Base-by-base conservation (phyloP, 2,329 filamentous ascomycete genomes). In the Neofusicoccum ribis region DNA sequence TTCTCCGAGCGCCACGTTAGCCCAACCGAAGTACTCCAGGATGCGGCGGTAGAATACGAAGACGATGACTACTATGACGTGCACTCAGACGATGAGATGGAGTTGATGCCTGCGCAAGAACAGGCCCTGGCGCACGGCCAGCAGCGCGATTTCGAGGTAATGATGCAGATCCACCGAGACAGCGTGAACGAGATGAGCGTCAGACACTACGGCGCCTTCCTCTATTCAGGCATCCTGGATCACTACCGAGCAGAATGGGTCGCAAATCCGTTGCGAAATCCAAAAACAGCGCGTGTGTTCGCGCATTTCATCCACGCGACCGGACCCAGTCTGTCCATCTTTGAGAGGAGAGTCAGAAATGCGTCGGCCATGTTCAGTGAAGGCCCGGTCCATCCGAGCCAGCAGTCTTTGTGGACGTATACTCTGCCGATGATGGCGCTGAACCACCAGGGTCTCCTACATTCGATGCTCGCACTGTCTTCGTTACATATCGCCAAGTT, bases 301-400 rank as follows among this genome's bases (percentile, higher is more conserved):
- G 90, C 90, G 76, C 93, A 98, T 77, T 98, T 97, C 75, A 88
- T 98, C 52, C 90, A 92, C 70, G 90, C 95, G 6, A 96, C 93
- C 2, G 93, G 90, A 0, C 91, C 93, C 0, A 91, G 87, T 69
- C 86, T 98, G 73, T 96, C 93, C 1, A 85, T 96, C 34, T 97
- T 92, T 74, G 93, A 98, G 77, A 85, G 94, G 62, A 88, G 93
- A 74, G 88, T 91, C 2, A 85, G 88, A 64, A 91, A 94, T 72
- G 85, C 91, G 1, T 85, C 87, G 0, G 84, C 88, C 6, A 83
- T 91, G 36, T 88, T 91, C 69, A 81, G 82, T 64, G 86, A 88
- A 51, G 81, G 82, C 9, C 81, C 85, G 0, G 83, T 91, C 1
- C 86, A 89, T 2, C 84, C 83, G 58, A 84, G 87, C 8, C 86